These are phyloP conservation scores for Pseudocohnilembus persalinus DNA, from an alignment of 169 alveolate species.

Conservation along the genomic window DNA sequence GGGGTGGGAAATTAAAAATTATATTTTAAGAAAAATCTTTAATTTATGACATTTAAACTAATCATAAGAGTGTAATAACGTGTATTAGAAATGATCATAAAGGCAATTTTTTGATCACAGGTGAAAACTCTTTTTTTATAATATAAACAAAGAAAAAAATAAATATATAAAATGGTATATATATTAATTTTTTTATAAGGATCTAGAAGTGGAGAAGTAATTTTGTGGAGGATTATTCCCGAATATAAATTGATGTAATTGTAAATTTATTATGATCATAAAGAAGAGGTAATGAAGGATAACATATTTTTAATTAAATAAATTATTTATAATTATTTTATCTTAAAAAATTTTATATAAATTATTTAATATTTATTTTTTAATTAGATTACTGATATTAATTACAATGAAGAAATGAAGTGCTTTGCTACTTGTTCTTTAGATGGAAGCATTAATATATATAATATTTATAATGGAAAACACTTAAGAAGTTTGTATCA, in stretches of 20 bases:
- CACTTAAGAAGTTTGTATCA: slow-evolving; percentile 48
- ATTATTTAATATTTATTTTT: background rate
- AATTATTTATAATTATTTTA: too few species aligned
- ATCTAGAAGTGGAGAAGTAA: slow-evolving; percentile 36
- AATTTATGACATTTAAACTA: slow-evolving; percentile 8
- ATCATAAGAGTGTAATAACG: slow-evolving; percentile 28
- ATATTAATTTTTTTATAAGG: too few species aligned
- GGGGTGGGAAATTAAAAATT: slow-evolving; percentile 28
- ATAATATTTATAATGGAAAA: slow-evolving; percentile 47
- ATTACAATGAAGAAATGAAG: slow-evolving; percentile 44
- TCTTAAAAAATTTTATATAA: background rate
- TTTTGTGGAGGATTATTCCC: slow-evolving; percentile 30
- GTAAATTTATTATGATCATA: slow-evolving; percentile 29
- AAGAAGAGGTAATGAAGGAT: slow-evolving; percentile 14
- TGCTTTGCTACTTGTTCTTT: slow-evolving; percentile 52
- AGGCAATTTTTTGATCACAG: slow-evolving; percentile 28
- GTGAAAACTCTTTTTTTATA: slow-evolving; percentile 9
- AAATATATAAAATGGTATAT: background rate
- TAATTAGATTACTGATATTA: slow-evolving; percentile 35
- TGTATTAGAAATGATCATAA: slow-evolving; percentile 28
- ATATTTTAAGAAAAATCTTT: slow-evolving; percentile 13
- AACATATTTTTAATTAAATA: background rate
- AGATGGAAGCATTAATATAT: slow-evolving; percentile 51
- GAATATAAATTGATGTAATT: slow-evolving; percentile 21
- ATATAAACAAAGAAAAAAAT: background rate